Conservation (phyloP, 331 rosid genomes). For the Pyrus hybrid region DNA sequence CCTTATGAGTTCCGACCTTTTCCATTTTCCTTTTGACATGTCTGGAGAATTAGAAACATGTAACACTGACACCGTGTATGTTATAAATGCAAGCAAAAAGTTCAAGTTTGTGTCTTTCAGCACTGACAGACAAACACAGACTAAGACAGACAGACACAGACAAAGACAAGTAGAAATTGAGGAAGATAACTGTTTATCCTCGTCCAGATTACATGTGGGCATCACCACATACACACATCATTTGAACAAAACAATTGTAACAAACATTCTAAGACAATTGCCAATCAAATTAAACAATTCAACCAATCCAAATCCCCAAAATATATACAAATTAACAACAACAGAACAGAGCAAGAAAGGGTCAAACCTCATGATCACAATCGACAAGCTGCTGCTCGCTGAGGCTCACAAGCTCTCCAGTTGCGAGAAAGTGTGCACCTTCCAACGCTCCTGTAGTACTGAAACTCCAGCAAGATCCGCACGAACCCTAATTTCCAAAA, state of each 20-base stretch:
- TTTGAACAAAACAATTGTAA: not conserved
- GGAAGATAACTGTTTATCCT: not conserved
- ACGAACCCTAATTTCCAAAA: constrained; percentile 58
- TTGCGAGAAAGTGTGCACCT: too few species aligned
- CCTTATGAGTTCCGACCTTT: not conserved
- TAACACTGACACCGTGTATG: not conserved
- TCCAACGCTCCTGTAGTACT: constrained; percentile 90
- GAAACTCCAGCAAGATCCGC: constrained; percentile 99
- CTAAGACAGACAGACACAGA: not conserved
- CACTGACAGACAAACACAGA: not conserved
- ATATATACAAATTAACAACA: too few species aligned
- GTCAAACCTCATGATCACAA: constrained; percentile 86
- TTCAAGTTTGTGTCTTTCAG: not conserved
- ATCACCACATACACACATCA: not conserved
- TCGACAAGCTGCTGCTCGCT: constrained; percentile 97
- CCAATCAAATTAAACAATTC: not conserved
- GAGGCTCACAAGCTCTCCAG: constrained; percentile 82
- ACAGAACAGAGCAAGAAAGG: not conserved
- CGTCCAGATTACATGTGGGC: not conserved
- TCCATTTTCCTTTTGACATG: not conserved
- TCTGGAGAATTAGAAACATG: not conserved
- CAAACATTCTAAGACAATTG: not conserved
- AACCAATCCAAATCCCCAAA: not conserved
- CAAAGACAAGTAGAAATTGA: too few species aligned
- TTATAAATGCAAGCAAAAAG: not conserved